These are phyloP conservation scores for Zasmidium cellare DNA, from an alignment of 2,329 filamentous ascomycete genomes.

Conservation along the genomic window DNA sequence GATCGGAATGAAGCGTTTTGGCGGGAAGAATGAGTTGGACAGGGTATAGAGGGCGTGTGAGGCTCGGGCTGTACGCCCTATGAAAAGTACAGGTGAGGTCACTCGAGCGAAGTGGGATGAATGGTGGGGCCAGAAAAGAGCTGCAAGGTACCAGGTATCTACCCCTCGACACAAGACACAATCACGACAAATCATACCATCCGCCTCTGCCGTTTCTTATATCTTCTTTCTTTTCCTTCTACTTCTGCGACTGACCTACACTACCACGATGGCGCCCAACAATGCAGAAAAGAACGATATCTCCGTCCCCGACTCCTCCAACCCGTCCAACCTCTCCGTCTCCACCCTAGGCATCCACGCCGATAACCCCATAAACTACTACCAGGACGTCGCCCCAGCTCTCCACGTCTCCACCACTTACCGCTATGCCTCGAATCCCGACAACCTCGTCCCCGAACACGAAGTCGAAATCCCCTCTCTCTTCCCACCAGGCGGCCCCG, in stretches of 20 bases:
- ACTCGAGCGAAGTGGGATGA: not conserved
- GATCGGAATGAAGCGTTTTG: not conserved
- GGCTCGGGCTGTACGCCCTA: not conserved
- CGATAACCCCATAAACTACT: constrained; percentile 36
- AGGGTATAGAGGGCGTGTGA: not conserved
- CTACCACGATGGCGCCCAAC: not conserved
- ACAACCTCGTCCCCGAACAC: constrained; percentile 51
- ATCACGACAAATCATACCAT: not conserved
- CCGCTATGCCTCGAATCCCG: constrained; percentile 73
- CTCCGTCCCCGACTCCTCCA: constrained; percentile 4
- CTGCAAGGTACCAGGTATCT: not conserved
- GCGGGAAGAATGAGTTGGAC: not conserved
- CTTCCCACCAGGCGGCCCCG: constrained; percentile 35
- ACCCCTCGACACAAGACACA: not conserved
- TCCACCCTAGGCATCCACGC: constrained; percentile 36
- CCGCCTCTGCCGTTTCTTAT: not conserved
- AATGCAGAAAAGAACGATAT: not conserved
- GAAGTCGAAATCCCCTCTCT: constrained; percentile 25
- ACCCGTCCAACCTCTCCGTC: constrained; percentile 24
- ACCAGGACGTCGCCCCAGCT: constrained; percentile 77
- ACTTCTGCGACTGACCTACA: not conserved
- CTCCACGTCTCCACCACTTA: constrained; percentile 92
- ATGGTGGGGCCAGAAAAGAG: not conserved
- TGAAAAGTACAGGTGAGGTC: not conserved
- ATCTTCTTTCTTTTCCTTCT: not conserved